phyloP scores from a whole-genome alignment of 2,329 filamentous ascomycete species.

The Juglanconis sp. region DNA sequence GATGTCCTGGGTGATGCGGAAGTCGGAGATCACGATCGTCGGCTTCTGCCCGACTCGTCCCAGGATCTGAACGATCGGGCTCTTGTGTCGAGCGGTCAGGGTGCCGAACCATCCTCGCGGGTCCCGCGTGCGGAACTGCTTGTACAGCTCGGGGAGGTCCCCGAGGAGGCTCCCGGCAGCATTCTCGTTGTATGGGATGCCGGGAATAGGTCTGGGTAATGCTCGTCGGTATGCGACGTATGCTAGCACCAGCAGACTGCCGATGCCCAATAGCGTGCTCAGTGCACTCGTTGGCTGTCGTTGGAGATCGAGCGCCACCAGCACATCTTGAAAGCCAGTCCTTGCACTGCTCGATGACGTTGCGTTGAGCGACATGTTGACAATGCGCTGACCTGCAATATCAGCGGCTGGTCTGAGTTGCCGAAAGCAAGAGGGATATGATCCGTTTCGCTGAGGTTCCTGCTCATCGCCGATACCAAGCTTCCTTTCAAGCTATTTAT shows the following conservation, averaged over 20 bases:
- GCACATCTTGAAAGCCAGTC: no score
- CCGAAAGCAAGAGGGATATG: no score
- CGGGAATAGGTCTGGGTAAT: slow-evolving; percentile 2
- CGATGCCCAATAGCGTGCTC: not conserved
- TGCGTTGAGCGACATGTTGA: no score
- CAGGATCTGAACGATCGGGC: slow-evolving; percentile 4
- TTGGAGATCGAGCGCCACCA: no score
- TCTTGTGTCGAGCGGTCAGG: not conserved
- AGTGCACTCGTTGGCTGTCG: no score
- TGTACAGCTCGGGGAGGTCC: not conserved
- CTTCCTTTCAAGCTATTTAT: no score
- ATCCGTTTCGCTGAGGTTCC: no score
- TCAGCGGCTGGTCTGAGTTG: no score
- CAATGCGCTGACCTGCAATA: no score
- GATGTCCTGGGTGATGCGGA: slow-evolving; percentile 10
- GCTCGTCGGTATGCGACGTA: slow-evolving; percentile 14
- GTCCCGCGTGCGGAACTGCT: not conserved
- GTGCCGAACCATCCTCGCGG: not conserved
- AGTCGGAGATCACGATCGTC: slow-evolving; percentile 6
- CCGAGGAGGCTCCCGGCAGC: not conserved
- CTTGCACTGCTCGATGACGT: no score
- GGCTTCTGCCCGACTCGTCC: not conserved
- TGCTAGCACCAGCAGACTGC: not conserved
- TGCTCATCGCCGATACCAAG: no score
- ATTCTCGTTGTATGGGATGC: slow-evolving; percentile 1